Percentiles rank a stretch among this genome's conserved stretches.
Evolutionary conservation across 306 rosid species (phyloP).

Genomic region (Sindora glabra): DNA sequence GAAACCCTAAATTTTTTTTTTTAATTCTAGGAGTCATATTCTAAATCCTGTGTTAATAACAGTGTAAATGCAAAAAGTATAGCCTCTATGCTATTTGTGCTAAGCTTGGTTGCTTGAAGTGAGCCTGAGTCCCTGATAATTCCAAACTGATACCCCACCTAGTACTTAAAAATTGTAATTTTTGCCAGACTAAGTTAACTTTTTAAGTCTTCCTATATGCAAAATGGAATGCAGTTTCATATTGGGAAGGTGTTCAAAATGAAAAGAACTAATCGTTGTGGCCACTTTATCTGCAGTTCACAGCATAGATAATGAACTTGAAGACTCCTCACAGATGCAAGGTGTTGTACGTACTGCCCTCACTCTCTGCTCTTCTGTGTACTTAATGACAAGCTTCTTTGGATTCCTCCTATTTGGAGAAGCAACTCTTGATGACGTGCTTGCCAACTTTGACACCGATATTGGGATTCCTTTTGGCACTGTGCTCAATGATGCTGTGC

Average conservation of each 20-base stretch:
- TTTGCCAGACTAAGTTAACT: background rate
- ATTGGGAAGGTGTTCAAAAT: background rate
- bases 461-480: constrained; percentile 77
- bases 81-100: background rate
- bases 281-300: constrained; percentile 60
- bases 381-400: constrained; percentile 75
- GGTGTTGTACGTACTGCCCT: constrained; percentile 69
- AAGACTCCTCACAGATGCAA: constrained; percentile 70
- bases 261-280: constrained; percentile 4
- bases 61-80: background rate
- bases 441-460: constrained; percentile 80
- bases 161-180: background rate
- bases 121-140: background rate
- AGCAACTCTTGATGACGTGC: constrained; percentile 82
- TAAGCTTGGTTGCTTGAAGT: background rate
- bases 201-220: background rate
- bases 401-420: constrained; percentile 86
- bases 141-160: background rate
- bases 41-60: background rate
- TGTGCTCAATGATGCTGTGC: constrained; percentile 80
- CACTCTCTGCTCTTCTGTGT: constrained; percentile 66
- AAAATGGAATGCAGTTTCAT: background rate
- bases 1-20: too few species aligned
- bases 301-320: constrained; percentile 86
- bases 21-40: background rate